Evolutionary conservation across 225 moss, liverwort and hornwort genomes (phyloP).

Genomic region (Rhytidiadelphus loreus): DNA sequence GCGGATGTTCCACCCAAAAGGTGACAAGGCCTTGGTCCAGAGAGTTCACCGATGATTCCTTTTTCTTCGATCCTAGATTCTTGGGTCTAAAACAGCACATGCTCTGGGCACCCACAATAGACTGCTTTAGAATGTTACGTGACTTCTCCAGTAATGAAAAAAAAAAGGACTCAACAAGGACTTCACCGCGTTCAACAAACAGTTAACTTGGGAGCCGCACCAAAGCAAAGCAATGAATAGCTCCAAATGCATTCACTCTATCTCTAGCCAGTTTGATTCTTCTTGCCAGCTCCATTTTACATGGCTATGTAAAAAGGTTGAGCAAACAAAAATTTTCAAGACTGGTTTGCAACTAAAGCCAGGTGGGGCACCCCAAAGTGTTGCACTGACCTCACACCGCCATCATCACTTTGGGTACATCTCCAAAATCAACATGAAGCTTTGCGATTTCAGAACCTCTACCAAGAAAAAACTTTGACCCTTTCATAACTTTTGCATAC

Average conservation of each 20-base stretch:
- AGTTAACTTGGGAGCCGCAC: neutral
- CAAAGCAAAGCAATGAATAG: neutral
- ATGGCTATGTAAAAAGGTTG: neutral
- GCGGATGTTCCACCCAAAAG: neutral
- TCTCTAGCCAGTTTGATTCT: neutral
- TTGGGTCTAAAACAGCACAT: neutral
- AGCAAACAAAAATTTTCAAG: neutral
- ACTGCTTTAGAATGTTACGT: neutral
- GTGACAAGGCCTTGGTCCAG: too few relatives aligned
- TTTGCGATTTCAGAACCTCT: too few relatives aligned
- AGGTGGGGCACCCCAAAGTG: too few relatives aligned
- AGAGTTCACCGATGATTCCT: too few relatives aligned
- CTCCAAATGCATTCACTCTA: neutral
- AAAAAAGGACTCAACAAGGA: too few relatives aligned
- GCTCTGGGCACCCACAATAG: neutral
- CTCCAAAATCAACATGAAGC: too few relatives aligned
- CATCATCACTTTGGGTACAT: too few relatives aligned
- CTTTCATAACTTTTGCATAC: too few relatives aligned
- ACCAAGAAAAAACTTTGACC: too few relatives aligned
- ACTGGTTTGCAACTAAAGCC: neutral
- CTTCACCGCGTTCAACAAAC: neutral
- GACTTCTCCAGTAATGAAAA: neutral
- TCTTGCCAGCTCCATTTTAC: neutral
- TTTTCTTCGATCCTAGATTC: neutral
- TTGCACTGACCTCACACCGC: too few relatives aligned